Evolutionary conservation across 2,329 filamentous ascomycete genomes (phyloP).

Genomic region (Raffaelea ambrosiae): DNA sequence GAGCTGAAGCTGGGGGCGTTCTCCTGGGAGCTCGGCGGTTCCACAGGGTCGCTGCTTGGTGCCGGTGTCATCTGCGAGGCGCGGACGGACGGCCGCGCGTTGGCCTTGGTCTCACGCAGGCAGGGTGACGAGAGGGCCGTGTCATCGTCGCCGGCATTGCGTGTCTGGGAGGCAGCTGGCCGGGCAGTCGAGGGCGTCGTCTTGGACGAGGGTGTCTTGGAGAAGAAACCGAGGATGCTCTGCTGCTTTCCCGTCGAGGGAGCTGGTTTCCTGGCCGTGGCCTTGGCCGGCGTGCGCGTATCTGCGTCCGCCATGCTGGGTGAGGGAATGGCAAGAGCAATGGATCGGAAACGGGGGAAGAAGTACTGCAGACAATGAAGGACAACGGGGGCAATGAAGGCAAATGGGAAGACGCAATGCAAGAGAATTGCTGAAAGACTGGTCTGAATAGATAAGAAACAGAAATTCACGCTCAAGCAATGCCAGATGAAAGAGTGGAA

Average conservation of each 20-base stretch:
- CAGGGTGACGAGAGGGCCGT: conserved; percentile 23
- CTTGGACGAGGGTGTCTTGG: conserved; percentile 40
- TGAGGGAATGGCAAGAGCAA: too few species aligned
- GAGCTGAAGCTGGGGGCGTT: conserved; percentile 44
- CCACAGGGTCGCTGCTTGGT: conserved; percentile 69
- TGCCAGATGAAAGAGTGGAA: too few species aligned
- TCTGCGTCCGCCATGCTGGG: conserved; percentile 10
- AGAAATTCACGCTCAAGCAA: too few species aligned
- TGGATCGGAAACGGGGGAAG: too few species aligned
- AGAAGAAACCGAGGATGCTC: conserved; percentile 74
- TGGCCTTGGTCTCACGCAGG: conserved; percentile 39
- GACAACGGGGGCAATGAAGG: too few species aligned
- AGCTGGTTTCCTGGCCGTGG: conserved; percentile 30
- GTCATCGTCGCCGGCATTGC: conserved; percentile 15
- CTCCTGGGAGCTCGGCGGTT: conserved; percentile 60
- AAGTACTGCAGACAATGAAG: too few species aligned
- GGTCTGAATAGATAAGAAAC: too few species aligned
- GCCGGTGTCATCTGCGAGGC: conserved; percentile 55
- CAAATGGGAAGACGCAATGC: too few species aligned
- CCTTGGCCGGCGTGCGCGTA: conserved; percentile 27
- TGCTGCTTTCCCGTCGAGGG: conserved; percentile 50
- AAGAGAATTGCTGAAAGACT: too few species aligned
- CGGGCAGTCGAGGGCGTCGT: conserved; percentile 17
- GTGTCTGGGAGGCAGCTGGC: conserved; percentile 11
- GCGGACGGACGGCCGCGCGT: conserved; percentile 28